Conservation (phyloP, 2,329 filamentous ascomycete species). For the Botrytis deweyae region DNA sequence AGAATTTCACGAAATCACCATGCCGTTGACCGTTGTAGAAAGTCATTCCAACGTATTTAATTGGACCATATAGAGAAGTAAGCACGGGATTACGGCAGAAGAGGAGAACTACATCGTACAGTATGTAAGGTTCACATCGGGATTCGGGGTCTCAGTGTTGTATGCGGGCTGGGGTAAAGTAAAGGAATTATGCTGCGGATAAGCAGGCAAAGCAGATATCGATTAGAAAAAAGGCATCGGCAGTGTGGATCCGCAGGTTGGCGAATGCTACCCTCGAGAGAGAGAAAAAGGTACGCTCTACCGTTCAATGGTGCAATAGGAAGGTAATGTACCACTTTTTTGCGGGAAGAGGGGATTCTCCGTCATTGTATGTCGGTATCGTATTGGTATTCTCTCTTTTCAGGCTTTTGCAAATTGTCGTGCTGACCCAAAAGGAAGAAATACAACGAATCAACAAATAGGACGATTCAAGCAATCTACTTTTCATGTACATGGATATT, state of each 20-base stretch:
- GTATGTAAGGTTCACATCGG: slow-evolving; percentile 12
- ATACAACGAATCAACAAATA: not conserved
- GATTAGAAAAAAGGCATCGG: not conserved
- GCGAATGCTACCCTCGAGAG: slow-evolving; percentile 6
- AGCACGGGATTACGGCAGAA: slow-evolving; percentile 15
- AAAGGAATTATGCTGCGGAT: slow-evolving; percentile 1
- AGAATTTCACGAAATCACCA: slow-evolving; percentile 6
- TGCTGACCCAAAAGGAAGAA: slow-evolving; percentile 2
- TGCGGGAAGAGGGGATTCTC: not conserved
- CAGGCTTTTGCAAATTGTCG: not conserved
- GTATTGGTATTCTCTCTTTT: not conserved
- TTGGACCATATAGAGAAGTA: not conserved
- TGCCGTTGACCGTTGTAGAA: slow-evolving; percentile 14
- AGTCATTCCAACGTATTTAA: not conserved
- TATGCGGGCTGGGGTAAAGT: slow-evolving; percentile 16
- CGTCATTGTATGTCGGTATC: not conserved
- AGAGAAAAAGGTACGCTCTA: slow-evolving; percentile 19
- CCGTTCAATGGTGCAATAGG: slow-evolving; percentile 18
- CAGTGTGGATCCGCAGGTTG: slow-evolving; percentile 8
- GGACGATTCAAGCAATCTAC: not conserved
- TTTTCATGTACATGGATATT: slow-evolving; percentile 19
- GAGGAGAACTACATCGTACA: slow-evolving; percentile 5
- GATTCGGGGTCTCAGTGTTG: not conserved
- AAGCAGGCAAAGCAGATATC: slow-evolving; percentile 20
- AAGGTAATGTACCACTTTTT: slow-evolving; percentile 11